These are phyloP conservation scores for Aspergillus amoenus DNA, from an alignment of 2,329 filamentous ascomycete genomes.

Conservation along the genomic window DNA sequence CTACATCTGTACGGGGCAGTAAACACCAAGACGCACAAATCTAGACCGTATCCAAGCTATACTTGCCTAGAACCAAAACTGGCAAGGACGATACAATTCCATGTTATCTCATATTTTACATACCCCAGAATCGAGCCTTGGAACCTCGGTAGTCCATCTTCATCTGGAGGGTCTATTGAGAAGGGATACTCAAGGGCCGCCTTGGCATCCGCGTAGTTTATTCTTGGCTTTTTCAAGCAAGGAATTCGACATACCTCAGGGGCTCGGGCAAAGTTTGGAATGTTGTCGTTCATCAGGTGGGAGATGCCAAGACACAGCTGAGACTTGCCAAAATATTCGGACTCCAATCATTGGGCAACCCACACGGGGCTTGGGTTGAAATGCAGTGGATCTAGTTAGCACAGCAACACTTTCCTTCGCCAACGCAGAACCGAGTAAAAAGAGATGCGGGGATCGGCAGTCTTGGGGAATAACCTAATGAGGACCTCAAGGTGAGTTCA, in stretches of 20 bases:
- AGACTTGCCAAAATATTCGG: neutral
- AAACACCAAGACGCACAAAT: neutral
- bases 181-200: neutral
- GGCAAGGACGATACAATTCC: too few relatives aligned
- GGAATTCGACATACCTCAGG: neutral
- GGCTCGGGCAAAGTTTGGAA: neutral
- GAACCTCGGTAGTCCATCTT: too few relatives aligned
- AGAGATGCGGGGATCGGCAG: neutral
- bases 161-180: neutral
- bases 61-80: too few relatives aligned
- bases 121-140: too few relatives aligned
- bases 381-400: neutral
- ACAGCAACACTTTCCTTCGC: neutral
- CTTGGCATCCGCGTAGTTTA: neutral
- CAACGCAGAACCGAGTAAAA: constrained; percentile 1
- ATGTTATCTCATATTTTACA: too few relatives aligned
- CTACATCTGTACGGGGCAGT: neutral
- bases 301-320: neutral
- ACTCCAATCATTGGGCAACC: neutral
- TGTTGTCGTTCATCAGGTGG: neutral
- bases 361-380: neutral
- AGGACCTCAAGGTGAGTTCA: neutral
- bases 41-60: neutral
- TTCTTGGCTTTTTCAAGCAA: neutral
- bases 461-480: constrained; percentile 5